Evolutionary conservation across 2,329 filamentous ascomycete species (phyloP).

Genomic region (Phialophora macrospora): DNA sequence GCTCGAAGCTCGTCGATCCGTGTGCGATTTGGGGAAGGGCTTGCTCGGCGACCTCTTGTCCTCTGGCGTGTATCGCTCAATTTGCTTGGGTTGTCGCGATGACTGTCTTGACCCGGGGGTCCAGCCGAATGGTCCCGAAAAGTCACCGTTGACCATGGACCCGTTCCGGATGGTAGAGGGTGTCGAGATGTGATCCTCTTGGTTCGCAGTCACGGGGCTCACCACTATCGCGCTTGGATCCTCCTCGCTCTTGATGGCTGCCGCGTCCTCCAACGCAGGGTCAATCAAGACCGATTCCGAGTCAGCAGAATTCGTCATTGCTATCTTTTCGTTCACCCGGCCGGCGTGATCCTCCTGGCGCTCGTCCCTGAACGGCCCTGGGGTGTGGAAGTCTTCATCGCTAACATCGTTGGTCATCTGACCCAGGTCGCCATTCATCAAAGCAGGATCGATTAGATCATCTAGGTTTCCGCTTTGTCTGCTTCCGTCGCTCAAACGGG

Average conservation of each 20-base stretch:
- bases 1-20: slow-evolving; percentile 33
- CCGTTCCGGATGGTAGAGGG: slow-evolving; percentile 20
- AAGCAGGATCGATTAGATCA: slow-evolving; percentile 37
- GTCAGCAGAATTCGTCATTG: not conserved
- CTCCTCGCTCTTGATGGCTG: slow-evolving; percentile 16
- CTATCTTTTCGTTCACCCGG: not conserved
- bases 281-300: slow-evolving; percentile 18
- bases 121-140: slow-evolving; percentile 40
- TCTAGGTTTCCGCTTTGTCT: slow-evolving; percentile 43
- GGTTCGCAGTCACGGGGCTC: slow-evolving; percentile 3
- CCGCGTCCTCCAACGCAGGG: slow-evolving; percentile 23
- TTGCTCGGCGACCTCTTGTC: slow-evolving; percentile 33
- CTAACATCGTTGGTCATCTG: slow-evolving; percentile 20
- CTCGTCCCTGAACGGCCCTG: slow-evolving; percentile 39
- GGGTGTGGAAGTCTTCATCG: slow-evolving; percentile 28
- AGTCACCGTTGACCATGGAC: slow-evolving; percentile 24
- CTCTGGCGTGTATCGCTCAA: slow-evolving; percentile 49
- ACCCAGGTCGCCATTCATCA: slow-evolving; percentile 24
- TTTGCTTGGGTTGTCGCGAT: slow-evolving; percentile 51
- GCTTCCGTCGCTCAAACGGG: slow-evolving; percentile 50
- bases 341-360: slow-evolving; percentile 23
- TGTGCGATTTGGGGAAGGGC: slow-evolving; percentile 20
- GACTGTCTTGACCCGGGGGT: slow-evolving; percentile 53
- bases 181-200: slow-evolving; percentile 22
- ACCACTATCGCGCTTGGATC: slow-evolving; percentile 7